Conservation (phyloP, 305 asterid species). For the Fraxinus xanthoxyloides region DNA sequence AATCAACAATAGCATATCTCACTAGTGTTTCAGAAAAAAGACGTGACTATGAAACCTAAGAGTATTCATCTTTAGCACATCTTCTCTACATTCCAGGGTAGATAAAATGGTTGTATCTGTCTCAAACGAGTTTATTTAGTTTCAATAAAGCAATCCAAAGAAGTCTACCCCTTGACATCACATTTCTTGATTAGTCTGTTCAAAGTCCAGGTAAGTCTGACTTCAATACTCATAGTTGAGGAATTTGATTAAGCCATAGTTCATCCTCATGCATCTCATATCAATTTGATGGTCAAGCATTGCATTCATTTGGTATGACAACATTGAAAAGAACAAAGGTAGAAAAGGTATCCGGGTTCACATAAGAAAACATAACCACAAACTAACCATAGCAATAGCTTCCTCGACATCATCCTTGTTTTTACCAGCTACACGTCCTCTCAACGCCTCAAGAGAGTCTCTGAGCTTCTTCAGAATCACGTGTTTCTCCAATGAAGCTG, state of each 20-base stretch:
- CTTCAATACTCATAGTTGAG: neutral
- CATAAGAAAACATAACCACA: constrained; percentile 7
- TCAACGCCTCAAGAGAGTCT: constrained; percentile 84
- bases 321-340: neutral
- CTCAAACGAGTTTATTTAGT: neutral
- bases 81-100: neutral
- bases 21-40: neutral
- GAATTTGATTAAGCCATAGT: neutral
- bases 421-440: constrained; percentile 86
- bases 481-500: constrained; percentile 90
- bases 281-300: neutral
- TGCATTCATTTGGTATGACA: neutral
- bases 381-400: constrained; percentile 75
- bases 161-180: neutral
- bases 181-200: neutral
- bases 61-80: neutral
- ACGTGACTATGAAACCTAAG: neutral
- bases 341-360: neutral
- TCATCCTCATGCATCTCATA: neutral
- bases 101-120: neutral
- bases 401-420: constrained; percentile 93
- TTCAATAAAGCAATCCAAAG: neutral
- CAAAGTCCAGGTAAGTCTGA: neutral
- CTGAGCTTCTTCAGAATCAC: constrained; percentile 89
- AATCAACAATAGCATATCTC: constrained; percentile 5